Evolutionary conservation across 768 basidiomycete genomes (phyloP).

Genomic region (Russula emetica): DNA sequence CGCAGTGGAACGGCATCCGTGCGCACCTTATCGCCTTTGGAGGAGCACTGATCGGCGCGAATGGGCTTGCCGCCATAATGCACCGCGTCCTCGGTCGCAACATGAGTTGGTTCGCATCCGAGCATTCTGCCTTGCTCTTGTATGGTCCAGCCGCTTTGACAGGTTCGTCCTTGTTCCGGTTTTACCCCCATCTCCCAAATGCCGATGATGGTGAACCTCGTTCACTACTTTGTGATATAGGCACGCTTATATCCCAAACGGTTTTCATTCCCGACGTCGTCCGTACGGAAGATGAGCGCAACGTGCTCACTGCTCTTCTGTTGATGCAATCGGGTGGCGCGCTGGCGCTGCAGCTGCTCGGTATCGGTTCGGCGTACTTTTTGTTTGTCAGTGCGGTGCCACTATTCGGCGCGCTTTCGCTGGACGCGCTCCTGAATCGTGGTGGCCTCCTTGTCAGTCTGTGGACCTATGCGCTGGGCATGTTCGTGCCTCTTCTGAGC

Average conservation of each 20-base stretch:
- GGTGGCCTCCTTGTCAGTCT: slow-evolving; percentile 45
- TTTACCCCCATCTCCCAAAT: slow-evolving; percentile 1
- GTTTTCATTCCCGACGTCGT: slow-evolving; percentile 46
- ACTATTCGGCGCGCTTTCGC: slow-evolving; percentile 50
- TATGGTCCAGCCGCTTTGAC: slow-evolving; percentile 73
- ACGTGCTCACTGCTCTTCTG: slow-evolving; percentile 55
- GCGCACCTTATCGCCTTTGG: slow-evolving; percentile 50
- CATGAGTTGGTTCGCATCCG: slow-evolving; percentile 83
- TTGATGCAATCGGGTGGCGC: slow-evolving; percentile 57
- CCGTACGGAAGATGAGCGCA: slow-evolving; percentile 46
- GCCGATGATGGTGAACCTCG: background rate
- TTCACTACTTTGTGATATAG: slow-evolving; percentile 41
- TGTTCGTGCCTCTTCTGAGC: slow-evolving; percentile 50
- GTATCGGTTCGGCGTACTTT: slow-evolving; percentile 72
- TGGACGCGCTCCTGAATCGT: slow-evolving; percentile 45
- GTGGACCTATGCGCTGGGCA: slow-evolving; percentile 59
- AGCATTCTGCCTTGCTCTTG: slow-evolving; percentile 57
- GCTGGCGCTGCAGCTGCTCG: slow-evolving; percentile 54
- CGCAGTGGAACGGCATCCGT: slow-evolving; percentile 43
- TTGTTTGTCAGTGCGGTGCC: slow-evolving; percentile 62
- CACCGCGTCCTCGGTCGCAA: slow-evolving; percentile 53
- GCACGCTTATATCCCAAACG: slow-evolving; percentile 55
- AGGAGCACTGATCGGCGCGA: slow-evolving; percentile 60
- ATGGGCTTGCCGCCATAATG: slow-evolving; percentile 70
- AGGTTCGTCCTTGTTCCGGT: slow-evolving; percentile 43